These are phyloP conservation scores for Penicillium malachiteum DNA, from an alignment of 495 filamentous ascomycete species.

Conservation along the genomic window DNA sequence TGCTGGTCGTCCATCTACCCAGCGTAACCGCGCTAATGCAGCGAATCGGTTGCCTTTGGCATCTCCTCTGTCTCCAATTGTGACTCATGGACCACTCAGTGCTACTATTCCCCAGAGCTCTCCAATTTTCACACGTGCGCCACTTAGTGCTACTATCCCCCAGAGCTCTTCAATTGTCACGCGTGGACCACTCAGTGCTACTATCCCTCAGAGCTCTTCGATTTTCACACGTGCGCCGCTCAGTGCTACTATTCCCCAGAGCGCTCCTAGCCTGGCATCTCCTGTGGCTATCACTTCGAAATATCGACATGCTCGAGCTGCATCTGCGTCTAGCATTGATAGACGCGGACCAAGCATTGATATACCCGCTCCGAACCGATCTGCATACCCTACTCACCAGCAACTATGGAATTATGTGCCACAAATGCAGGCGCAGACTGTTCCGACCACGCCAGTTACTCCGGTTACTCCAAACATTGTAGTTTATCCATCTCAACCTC, in stretches of 20 bases:
- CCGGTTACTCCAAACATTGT: constrained; percentile 46
- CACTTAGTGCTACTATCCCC: no score
- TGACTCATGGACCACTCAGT: constrained; percentile 35
- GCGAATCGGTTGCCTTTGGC: constrained; percentile 56
- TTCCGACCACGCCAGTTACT: constrained; percentile 48
- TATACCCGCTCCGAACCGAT: constrained; percentile 62
- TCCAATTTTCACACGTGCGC: neutral
- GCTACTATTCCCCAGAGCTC: constrained; percentile 13
- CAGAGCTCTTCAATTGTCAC: constrained; percentile 23
- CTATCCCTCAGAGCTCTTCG: constrained; percentile 24
- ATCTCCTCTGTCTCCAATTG: constrained; percentile 50
- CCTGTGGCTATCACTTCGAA: constrained; percentile 59
- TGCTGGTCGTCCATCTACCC: constrained; percentile 36
- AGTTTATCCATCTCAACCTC: constrained; percentile 39
- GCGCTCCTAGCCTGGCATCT: constrained; percentile 51
- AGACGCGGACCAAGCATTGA: constrained; percentile 60
- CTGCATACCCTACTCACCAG: constrained; percentile 78
- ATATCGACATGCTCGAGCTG: constrained; percentile 53
- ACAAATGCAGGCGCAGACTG: constrained; percentile 39
- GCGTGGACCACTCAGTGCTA: constrained; percentile 27
- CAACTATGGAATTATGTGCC: constrained; percentile 68
- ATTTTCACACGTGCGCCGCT: constrained; percentile 38
- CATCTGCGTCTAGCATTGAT: constrained; percentile 65
- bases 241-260: constrained; percentile 2
- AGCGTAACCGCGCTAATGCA: constrained; percentile 65